phyloP scores from a whole-genome alignment of 768 basidiomycete species.

The Thelephora ganbajun region DNA sequence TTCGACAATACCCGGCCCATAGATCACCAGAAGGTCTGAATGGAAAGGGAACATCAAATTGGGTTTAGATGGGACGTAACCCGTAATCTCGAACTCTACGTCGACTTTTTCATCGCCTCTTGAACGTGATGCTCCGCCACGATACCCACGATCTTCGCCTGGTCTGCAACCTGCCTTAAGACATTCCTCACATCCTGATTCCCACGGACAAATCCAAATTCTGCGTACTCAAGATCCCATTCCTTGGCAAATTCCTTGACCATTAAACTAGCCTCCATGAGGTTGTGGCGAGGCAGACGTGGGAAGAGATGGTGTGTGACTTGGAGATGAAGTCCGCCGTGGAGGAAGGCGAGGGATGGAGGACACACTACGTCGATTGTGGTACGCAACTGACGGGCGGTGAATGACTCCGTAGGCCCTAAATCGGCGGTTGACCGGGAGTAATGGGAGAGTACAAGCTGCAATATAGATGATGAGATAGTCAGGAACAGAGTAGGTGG shows the following conservation, averaged over 20 bases:
- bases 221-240: constrained; percentile 74
- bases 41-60: too few relatives aligned
- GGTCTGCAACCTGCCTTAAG: constrained; percentile 73
- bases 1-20: too few relatives aligned
- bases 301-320: constrained; percentile 97
- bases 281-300: constrained; percentile 85
- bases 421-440: constrained; percentile 88
- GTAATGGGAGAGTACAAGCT: constrained; percentile 97
- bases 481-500: neutral
- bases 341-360: constrained; percentile 71
- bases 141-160: constrained; percentile 66
- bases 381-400: constrained; percentile 90
- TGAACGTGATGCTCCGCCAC: constrained; percentile 69
- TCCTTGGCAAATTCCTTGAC: constrained; percentile 85
- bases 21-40: too few relatives aligned
- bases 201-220: constrained; percentile 82
- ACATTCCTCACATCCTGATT: constrained; percentile 78
- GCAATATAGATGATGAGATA: neutral
- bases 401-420: constrained; percentile 84
- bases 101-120: constrained; percentile 36
- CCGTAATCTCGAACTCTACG: too few relatives aligned
- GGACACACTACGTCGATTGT: constrained; percentile 92
- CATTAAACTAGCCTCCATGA: constrained; percentile 64
- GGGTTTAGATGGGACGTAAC: too few relatives aligned
- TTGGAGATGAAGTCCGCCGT: constrained; percentile 96